Base-by-base conservation (phyloP, 1,139 yeast genomes). In the Yamadazyma trypodendri region DNA sequence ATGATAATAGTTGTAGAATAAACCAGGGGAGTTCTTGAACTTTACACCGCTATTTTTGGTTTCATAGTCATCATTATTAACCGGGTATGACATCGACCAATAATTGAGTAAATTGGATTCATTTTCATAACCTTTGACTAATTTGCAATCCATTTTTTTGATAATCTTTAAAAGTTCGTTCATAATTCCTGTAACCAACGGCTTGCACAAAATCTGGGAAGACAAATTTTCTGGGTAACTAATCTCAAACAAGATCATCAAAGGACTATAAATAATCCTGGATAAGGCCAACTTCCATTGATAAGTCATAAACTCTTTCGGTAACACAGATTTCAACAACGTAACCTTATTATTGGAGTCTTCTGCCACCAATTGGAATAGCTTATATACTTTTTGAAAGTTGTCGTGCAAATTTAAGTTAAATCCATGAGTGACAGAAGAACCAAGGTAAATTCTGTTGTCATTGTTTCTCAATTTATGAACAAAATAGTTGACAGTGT, bases 251-350 rank as follows among this genome's bases (percentile, higher is more conserved):
- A 87, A 58, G 24, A 88, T 72, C 34, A 87, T 67, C 33, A 89
- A 63, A 2, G 95, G 89, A 58, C 83, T 86, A 54, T 88, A 80
- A 12, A 89, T 82, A 32, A 88, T 77, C 43, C 81, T 72, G 4
- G 95, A 88, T 42, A 88, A 71, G 0, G 94, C 90, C 41, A 85
- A 70, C 54, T 82, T 81, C 96, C 96, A 88, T 60, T 88, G 95
- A 49, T 78, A 80, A 9, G 81, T 77, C 60, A 79, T 66, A 52
- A 83, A 84, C 48, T 83, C 88, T 37, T 71, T 63, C 9, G 79
- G 72, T 23, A 75, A 72, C 41, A 62, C 60, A 28, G 78, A 73
- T 60, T 67, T 75, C 44, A 77, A 65, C 34, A 75, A 69, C 30
- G 71, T 72, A 18, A 71, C 59, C 30, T 53, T 43, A 25, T 57